Evolutionary conservation across 495 filamentous ascomycete species (phyloP).

Genomic region (Aspergillus leporis): DNA sequence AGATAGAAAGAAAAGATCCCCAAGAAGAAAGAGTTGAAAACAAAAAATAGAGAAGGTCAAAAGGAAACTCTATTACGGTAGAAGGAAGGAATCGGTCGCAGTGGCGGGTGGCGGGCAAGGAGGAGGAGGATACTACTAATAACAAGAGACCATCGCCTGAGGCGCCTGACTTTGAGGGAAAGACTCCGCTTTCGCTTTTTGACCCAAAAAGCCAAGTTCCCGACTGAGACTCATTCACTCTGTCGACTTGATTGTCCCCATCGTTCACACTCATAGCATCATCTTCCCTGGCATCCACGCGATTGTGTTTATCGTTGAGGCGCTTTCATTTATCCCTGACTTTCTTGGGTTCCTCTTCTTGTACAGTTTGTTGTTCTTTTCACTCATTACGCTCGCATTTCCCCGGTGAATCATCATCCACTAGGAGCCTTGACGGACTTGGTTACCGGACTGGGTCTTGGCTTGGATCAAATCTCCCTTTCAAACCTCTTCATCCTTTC

Average conservation of each 20-base stretch:
- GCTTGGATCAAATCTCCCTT: slow-evolving; percentile 23
- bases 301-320: background rate
- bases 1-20: background rate
- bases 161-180: slow-evolving; percentile 1
- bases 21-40: background rate
- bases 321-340: background rate
- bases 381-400: slow-evolving; percentile 6
- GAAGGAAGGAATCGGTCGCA: slow-evolving; percentile 1
- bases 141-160: slow-evolving; percentile 5
- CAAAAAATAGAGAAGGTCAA: background rate
- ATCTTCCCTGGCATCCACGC: background rate
- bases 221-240: background rate
- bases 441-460: slow-evolving; percentile 21
- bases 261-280: slow-evolving; percentile 1
- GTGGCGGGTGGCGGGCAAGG: slow-evolving; percentile 2
- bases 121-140: background rate
- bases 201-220: slow-evolving; percentile 4
- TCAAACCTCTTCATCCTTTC: slow-evolving; percentile 10
- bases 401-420: slow-evolving; percentile 15
- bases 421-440: slow-evolving; percentile 21
- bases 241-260: background rate
- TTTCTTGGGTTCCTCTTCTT: slow-evolving; percentile 3
- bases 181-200: slow-evolving; percentile 11
- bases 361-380: slow-evolving; percentile 2
- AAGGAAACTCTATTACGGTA: background rate